phyloP scores from a whole-genome alignment of 805 yeast species.

The Yamadazyma sp. region DNA sequence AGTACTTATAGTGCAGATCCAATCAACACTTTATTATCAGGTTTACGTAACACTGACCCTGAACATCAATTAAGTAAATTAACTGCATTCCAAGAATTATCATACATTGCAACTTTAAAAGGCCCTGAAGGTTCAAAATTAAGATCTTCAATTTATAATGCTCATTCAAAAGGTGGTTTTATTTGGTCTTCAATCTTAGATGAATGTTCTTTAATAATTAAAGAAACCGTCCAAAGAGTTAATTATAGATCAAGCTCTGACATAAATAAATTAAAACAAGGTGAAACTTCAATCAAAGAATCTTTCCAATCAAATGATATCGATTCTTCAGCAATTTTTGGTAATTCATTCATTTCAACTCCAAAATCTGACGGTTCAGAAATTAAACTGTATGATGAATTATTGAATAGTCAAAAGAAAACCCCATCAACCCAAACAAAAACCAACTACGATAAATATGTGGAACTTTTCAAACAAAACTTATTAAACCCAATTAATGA shows the following conservation, averaged over 20 bases:
- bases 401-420: slow-evolving; percentile 5
- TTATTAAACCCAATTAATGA: slow-evolving; percentile 5
- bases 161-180: slow-evolving; percentile 41
- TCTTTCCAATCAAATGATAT: slow-evolving; percentile 11
- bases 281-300: slow-evolving; percentile 17
- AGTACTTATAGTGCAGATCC: slow-evolving; percentile 60
- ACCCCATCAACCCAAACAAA: background rate
- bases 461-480: slow-evolving; percentile 4
- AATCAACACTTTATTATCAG: slow-evolving; percentile 59
- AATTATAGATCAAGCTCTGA: slow-evolving; percentile 31
- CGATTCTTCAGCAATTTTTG: slow-evolving; percentile 26
- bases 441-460: slow-evolving; percentile 3
- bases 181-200: slow-evolving; percentile 59
- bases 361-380: slow-evolving; percentile 2
- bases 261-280: slow-evolving; percentile 22
- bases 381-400: slow-evolving; percentile 10
- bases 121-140: slow-evolving; percentile 40
- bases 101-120: slow-evolving; percentile 54
- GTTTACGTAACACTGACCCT: slow-evolving; percentile 51
- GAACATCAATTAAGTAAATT: slow-evolving; percentile 35
- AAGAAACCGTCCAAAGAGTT: slow-evolving; percentile 44
- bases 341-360: slow-evolving; percentile 26
- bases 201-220: slow-evolving; percentile 57
- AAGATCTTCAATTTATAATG: slow-evolving; percentile 53
- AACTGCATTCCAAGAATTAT: slow-evolving; percentile 75